Base-by-base conservation (phyloP, 352 stramenopile genomes). In the Phytophthora rubi region DNA sequence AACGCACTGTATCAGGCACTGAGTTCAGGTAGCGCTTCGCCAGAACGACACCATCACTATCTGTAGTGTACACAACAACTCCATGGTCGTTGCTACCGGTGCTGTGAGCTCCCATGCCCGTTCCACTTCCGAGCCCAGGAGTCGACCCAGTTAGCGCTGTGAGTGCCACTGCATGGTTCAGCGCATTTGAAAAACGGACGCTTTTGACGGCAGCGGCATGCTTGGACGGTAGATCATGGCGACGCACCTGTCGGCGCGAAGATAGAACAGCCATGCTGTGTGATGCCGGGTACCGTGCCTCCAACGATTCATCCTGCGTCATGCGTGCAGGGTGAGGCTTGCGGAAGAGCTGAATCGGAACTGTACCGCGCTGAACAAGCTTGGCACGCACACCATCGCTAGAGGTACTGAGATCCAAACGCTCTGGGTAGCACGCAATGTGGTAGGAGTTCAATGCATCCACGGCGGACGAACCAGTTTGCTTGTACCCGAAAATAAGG, bases 401-500 rank as follows among this genome's bases (percentile, higher is more conserved):
- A 10, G 91, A 75, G 6, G 75, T 80, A 33, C 79, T 75, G 33
- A 95, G 66, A 76, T 95, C 86, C 53, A 95, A 65, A 23, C 80
- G 77, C 49, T 95, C 88, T 1, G 88, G 88, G 51, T 94, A 92
- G 57, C 86, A 94, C 1, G 81, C 86, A 33, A 92, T 89, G 55
- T 97, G 86, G 73, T 99, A 99, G 23, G 98, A 77, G 62, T 99
- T 99, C 61, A 94, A 71, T 0, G 86, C 83, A 54, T 97, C 83
- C 18, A 97, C 83, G 0, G 97, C 94, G 10, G 79, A 73, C 45
- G 86, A 73, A 21, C 98, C 97, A 49, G 82, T 77, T 71, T 99
- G 98, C 59, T 99, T 98, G 80, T 89, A 98, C 0, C 98, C 98
- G 81, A 99, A 99, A 28, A 99, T 92, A 28, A 99, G 86, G 83